Base-by-base conservation (phyloP, 1,284 basidiomycete species). In the Ganoderma resinaceum region DNA sequence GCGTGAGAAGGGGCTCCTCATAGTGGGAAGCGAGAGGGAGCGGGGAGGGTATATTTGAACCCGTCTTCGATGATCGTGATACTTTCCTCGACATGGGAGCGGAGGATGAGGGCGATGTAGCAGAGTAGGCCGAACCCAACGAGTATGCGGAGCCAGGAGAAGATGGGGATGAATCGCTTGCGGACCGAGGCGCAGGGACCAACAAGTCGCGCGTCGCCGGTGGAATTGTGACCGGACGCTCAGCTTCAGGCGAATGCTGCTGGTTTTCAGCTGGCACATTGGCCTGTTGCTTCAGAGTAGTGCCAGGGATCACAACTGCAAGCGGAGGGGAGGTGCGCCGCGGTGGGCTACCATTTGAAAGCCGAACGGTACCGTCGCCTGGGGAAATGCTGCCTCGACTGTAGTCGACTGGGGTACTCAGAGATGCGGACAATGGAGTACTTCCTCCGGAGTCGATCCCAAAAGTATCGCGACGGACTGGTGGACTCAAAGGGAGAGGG, bases 1-100 rank as follows among this genome's bases (percentile, higher is more conserved):
- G 74, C 18, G 75, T 75, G 20, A 77, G 66, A 18, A 72, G 69
- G 0, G 72, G 71, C 42, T 74, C 70, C 26, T 72, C 71, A 37
- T 69, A 74, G n/a, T 72, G 64, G 33, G 61, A 65, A 23, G 33
- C 66, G 16, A 49, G 63, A 3, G 68, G 49, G 12, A 53, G 35
- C 31, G 70, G 65, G 20, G 71, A 69, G 29, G 62, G 38, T 23
- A 65, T 53, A 26, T 70, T 66, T 5, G 58, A 60, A 18, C 65
- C 60, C 23, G 58, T 58, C 58, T 63, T 63, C 5, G 68, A 70
- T 2, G 61, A 53, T 20, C 46, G 40, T 16, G 71, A 72, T 1
- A 63, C 61, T 35, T 69, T 71, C 26, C 72, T 65, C 14, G 66
- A 69, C 20, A 73, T 53, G 3, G 64, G 43, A 8, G 63, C 67